Percentiles rank a stretch among this genome's conserved stretches.
Conservation (phyloP, 2,329 filamentous ascomycete genomes). For the Xylaria sp. region DNA sequence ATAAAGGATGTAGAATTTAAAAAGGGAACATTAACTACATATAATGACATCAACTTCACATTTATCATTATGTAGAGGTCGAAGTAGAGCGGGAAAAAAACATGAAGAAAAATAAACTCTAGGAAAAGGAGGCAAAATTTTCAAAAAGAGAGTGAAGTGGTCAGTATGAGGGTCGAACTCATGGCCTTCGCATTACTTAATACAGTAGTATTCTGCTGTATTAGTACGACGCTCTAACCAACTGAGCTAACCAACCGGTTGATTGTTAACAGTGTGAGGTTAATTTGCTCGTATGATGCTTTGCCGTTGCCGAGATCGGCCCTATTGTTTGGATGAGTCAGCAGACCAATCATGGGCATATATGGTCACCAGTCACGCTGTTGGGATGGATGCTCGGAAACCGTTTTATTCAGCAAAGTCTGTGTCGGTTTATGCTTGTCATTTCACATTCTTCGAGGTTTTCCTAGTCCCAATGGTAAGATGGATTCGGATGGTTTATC, state of each 20-base stretch:
- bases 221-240: constrained; percentile 23
- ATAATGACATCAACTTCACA: constrained; percentile 8
- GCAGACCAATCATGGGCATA: constrained; percentile 28
- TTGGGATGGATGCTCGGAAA: constrained; percentile 28
- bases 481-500: constrained; percentile 25
- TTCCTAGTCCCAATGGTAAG: constrained; percentile 27
- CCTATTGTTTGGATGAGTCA: constrained; percentile 22
- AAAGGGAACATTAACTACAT: constrained; percentile 9
- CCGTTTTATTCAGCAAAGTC: constrained; percentile 28
- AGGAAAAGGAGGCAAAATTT: too few relatives aligned
- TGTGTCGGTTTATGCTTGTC: constrained; percentile 27
- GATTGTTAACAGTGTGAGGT: not conserved
- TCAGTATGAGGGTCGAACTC: constrained; percentile 21
- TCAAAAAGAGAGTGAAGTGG: constrained; percentile 8
- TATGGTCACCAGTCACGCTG: constrained; percentile 26
- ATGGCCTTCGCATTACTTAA: constrained; percentile 24
- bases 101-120: constrained; percentile 5
- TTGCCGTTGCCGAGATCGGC: constrained; percentile 18
- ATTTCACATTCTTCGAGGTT: constrained; percentile 28
- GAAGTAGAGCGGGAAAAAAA: too few relatives aligned
- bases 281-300: constrained; percentile 18
- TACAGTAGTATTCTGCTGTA: too few relatives aligned
- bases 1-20: constrained; percentile 10
- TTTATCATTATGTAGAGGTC: not conserved
- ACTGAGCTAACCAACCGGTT: constrained; percentile 7